Conservation (phyloP, 495 filamentous ascomycete species). For the Aspergillus steynii region DNA sequence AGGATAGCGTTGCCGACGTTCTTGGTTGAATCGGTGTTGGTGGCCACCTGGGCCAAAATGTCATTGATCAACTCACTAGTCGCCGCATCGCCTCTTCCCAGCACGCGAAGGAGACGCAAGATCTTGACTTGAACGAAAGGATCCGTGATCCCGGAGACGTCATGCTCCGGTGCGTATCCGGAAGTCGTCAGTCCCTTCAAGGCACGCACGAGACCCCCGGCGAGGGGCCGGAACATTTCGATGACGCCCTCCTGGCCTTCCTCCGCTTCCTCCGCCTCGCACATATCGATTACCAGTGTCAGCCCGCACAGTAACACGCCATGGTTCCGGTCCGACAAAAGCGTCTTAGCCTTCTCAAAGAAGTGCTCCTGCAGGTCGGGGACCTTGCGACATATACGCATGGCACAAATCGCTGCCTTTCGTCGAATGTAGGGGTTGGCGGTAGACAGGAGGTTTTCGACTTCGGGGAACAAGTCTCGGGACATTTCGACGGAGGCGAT, state of each 20-base stretch:
- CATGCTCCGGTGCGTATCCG: slow-evolving; percentile 96
- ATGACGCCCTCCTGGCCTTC: slow-evolving; percentile 82
- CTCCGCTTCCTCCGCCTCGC: slow-evolving; percentile 89
- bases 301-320: slow-evolving; percentile 91
- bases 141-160: slow-evolving; percentile 96
- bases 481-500: slow-evolving; percentile 99
- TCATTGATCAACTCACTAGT: slow-evolving; percentile 98
- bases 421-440: slow-evolving; percentile 95
- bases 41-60: slow-evolving; percentile 95
- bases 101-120: slow-evolving; percentile 76
- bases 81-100: slow-evolving; percentile 82
- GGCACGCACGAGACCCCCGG: slow-evolving; percentile 76
- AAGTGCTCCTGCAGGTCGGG: slow-evolving; percentile 98
- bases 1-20: slow-evolving; percentile 98
- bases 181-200: slow-evolving; percentile 90
- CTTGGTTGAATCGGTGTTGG: slow-evolving; percentile 96
- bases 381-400: slow-evolving; percentile 97
- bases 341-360: slow-evolving; percentile 82
- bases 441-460: slow-evolving; percentile 85
- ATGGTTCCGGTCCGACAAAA: slow-evolving; percentile 92
- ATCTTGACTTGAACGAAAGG: slow-evolving; percentile 99
- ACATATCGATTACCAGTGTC: slow-evolving; percentile 88
- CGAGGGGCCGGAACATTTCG: slow-evolving; percentile 84
- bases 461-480: slow-evolving; percentile 93
- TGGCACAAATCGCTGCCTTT: slow-evolving; percentile 98